Evolutionary conservation across 2,329 filamentous ascomycete species (phyloP).

Genomic region (Knufia petricola): DNA sequence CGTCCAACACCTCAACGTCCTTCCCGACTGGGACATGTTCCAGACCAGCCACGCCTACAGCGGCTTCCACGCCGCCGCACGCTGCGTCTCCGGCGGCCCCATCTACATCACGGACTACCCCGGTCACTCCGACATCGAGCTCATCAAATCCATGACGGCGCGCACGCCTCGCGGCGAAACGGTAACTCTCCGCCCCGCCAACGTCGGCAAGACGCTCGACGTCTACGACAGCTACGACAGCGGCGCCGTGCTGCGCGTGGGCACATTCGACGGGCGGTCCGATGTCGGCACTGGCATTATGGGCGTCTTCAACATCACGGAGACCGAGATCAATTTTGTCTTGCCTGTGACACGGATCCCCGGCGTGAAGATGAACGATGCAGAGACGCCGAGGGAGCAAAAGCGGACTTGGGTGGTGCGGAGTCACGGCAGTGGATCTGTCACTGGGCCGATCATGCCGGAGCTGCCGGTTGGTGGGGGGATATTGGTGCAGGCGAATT

Average conservation of each 20-base stretch:
- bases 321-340: constrained; percentile 54
- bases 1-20: constrained; percentile 71
- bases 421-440: constrained; percentile 56
- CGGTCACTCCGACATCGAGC: constrained; percentile 62
- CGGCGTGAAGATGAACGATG: constrained; percentile 44
- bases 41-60: constrained; percentile 61
- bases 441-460: constrained; percentile 45
- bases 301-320: constrained; percentile 73
- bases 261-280: constrained; percentile 62
- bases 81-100: constrained; percentile 82
- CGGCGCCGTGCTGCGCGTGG: constrained; percentile 62
- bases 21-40: constrained; percentile 79
- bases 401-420: constrained; percentile 58
- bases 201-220: constrained; percentile 61
- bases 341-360: constrained; percentile 64
- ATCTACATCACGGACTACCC: constrained; percentile 91
- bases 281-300: constrained; percentile 65
- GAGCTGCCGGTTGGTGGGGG: constrained; percentile 27
- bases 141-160: constrained; percentile 76
- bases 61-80: constrained; percentile 77
- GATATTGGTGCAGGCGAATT: constrained; percentile 50
- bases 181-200: constrained; percentile 69
- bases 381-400: constrained; percentile 18
- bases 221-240: constrained; percentile 70
- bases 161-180: constrained; percentile 61